Base-by-base conservation (phyloP, 2,329 filamentous ascomycete species). In the Cercospora sesami region DNA sequence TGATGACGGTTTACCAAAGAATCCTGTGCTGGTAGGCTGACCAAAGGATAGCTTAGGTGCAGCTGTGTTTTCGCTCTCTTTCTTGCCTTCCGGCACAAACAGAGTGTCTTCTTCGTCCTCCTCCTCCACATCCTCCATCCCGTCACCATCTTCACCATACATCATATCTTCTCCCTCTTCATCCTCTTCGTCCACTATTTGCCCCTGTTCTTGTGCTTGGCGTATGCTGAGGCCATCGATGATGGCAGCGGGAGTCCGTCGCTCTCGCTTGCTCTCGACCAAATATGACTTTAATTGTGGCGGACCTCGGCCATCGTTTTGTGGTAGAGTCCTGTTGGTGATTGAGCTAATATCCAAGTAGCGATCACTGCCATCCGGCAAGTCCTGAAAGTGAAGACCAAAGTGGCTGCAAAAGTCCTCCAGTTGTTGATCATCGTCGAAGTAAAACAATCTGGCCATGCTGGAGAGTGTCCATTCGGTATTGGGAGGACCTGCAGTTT, bases 231-330 rank as follows among this genome's bases (percentile, higher is more conserved):
- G 78, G 14, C 87, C 87, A 73, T 85, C 82, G 63, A 89, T 84
- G 30, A 90, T 78, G 8, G 87, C 84, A 23, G 84, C 83, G n/a
- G 87, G 76, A 1, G 81, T 83, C 71, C 87, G 82, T 23, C 83
- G 82, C 65, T 82, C 80, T 45, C 87, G 83, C 76, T 90, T 90
- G 28, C 79, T 78, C 74, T 90, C 87, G 16, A 90, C 87, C 61
- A 86, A 55, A 12, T 60, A 66, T 21, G 73, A 74, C 48, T 74
- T 76, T 59, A 72, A 67, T 71, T 89, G 87, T 14, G 51, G 21
- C n/a, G 62, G 62, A 28, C 62, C 62, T 33, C 82, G 81, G n/a
- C 77, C 60, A 78, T 64, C 48, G 69, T 63, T 67, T 74, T 72
- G 30, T 75, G 74, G 75, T 65, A 79, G 68, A 42, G 73, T 61